Evolutionary conservation across 176 grass and related monocot genomes (phyloP), one percentile per base, ranked within the genome.

Genomic region (Oryza brachyantha): DNA sequence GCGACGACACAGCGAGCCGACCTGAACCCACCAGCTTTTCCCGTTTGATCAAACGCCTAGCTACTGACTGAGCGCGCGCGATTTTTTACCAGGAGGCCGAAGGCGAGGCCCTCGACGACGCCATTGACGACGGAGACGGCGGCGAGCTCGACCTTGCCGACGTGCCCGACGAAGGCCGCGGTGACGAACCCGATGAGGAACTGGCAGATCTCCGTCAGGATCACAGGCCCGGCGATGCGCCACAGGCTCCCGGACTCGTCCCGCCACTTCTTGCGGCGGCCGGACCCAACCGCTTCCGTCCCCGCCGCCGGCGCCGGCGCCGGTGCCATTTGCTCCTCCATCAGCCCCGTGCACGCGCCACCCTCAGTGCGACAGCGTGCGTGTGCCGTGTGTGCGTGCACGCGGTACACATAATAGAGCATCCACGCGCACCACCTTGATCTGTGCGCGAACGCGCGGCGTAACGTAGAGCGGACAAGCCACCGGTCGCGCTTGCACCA

Each of bases 101-200:
- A 97, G 58, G 84, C 85, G 34, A 91, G 89, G 40, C 85, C 85
- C 64, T 88, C 85, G 57, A 93, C 40, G 76, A 91, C 77, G 77
- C 85, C 84, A 71, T 89, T 77, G 27, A 74, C 77, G 21, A 93
- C 73, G 19, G 84, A 75, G 71, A 97, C 83, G 2, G 85, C 86
- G 69, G 81, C 86, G 29, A 97, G 86, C 80, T 85, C 83, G 61
- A 91, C 60, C 17, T 81, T 69, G 39, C 84, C 86, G 50, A 89
- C 74, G 81, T 85, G 86, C 0, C 91, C 88, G 13, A 67, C 88
- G 57, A 93, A 93, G 39, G 81, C 88, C n/a, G 64, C 34, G 9
- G 88, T 91, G 59, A 89, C 81, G 52, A 93, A 91, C 11, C 84
- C 82, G 64, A 89, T 73, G 5, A 86, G 80, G 76, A 93, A 91